phyloP scores from a whole-genome alignment of 805 yeast species.

The Metschnikowia borealis region DNA sequence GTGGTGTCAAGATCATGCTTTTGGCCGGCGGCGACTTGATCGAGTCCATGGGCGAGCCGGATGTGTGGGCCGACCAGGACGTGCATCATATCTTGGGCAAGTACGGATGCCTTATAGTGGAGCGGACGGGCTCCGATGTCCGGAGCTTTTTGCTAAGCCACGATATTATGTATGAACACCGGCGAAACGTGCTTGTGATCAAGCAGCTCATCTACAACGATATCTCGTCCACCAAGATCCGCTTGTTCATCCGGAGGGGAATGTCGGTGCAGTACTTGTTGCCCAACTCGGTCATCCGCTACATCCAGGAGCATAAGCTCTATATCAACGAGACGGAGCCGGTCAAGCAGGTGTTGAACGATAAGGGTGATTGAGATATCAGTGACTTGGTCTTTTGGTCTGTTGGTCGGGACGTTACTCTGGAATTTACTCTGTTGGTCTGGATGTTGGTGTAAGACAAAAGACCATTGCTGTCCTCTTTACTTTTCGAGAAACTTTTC shows the following conservation, averaged over 20 bases:
- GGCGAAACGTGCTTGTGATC: slow-evolving; percentile 88
- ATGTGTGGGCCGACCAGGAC: slow-evolving; percentile 97
- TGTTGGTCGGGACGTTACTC: no score
- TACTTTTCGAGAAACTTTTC: no score
- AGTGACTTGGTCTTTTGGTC: no score
- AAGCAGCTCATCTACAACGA: slow-evolving; percentile 96
- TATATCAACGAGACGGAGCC: slow-evolving; percentile 88
- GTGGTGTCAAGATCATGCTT: slow-evolving; percentile 92
- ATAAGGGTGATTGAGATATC: slow-evolving; percentile 22
- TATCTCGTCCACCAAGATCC: slow-evolving; percentile 89
- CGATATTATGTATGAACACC: slow-evolving; percentile 95
- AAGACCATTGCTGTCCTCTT: no score
- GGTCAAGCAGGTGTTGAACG: slow-evolving; percentile 73
- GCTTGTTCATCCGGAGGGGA: slow-evolving; percentile 86
- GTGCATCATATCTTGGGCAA: slow-evolving; percentile 92
- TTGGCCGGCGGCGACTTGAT: slow-evolving; percentile 97
- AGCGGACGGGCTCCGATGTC: slow-evolving; percentile 95
- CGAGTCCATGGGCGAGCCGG: slow-evolving; percentile 99
- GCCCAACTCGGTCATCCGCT: slow-evolving; percentile 92
- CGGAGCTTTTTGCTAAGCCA: slow-evolving; percentile 87
- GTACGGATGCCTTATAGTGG: slow-evolving; percentile 95
- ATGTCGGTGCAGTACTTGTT: slow-evolving; percentile 94
- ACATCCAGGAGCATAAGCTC: slow-evolving; percentile 86
- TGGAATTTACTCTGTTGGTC: no score
- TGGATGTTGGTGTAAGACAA: no score